phyloP scores from a whole-genome alignment of 441 rosid species.

The Brassica hybrid region DNA sequence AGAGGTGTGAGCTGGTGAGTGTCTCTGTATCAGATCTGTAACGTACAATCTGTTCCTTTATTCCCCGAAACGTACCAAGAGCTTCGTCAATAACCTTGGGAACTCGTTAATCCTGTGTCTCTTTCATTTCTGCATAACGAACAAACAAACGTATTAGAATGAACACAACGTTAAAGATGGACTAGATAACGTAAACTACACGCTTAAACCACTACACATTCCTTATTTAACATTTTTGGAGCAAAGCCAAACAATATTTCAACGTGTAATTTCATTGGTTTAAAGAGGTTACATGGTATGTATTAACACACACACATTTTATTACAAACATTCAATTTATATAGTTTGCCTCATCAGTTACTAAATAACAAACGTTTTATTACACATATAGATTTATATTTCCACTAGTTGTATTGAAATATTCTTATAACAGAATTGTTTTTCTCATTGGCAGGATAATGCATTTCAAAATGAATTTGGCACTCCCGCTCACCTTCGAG shows the following conservation, averaged over 20 bases:
- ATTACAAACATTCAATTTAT: not conserved
- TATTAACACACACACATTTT: not conserved
- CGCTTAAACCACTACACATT: too few relatives aligned
- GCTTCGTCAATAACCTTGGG: not conserved
- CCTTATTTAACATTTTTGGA: not conserved
- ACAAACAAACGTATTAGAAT: too few relatives aligned
- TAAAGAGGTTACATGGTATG: not conserved
- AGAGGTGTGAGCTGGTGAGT: not conserved
- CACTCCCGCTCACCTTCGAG: too few relatives aligned
- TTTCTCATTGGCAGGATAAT: not conserved
- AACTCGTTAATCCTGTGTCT: not conserved
- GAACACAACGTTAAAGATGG: too few relatives aligned
- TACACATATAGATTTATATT: not conserved
- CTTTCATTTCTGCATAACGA: not conserved
- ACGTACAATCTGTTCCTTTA: too few relatives aligned
- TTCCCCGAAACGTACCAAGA: not conserved
- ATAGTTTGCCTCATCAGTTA: not conserved
- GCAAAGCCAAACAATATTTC: slow-evolving; percentile 18
- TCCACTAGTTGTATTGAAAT: not conserved
- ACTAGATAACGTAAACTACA: too few relatives aligned
- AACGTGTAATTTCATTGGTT: slow-evolving; percentile 8
- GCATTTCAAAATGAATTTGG: not conserved
- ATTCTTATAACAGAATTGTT: not conserved
- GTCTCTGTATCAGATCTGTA: too few relatives aligned
- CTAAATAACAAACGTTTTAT: not conserved